Evolutionary conservation across 345 rosid genomes (phyloP), one percentile per base, ranked within the genome.

Genomic region (Cardiospermum halicacabum): DNA sequence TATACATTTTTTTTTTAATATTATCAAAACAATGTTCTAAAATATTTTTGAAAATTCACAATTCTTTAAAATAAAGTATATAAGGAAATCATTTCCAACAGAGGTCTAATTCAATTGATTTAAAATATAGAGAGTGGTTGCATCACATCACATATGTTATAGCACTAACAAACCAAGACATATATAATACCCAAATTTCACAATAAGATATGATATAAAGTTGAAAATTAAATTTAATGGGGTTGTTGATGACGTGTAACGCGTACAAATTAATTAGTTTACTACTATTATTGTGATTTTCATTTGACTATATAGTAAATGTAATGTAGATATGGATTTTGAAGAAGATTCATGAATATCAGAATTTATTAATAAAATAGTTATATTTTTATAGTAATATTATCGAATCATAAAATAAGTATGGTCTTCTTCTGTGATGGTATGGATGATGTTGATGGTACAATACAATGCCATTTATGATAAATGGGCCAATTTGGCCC

Each of bases 291-390:
- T 18, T 18, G 8, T n/a, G 5, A 4, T 26, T 43, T 16, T 15
- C 45, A 3, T 58, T 58, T 7, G 39, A 34, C 39, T 24, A 3
- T 4, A 7, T 19, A 16, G 15, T 54, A 16, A 25, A 0, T 21
- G 25, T 10, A 34, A 34, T 34, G 7, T 4, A 34, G 37, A 6
- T 1, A 34, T 34, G 37, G 3, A 34, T 34, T 34, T 6, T 22
- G 28, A 49, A 49, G 27, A 49, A 34, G 24, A 51, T 51, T 51
- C 50, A 36, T 37, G 68, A 39, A 64, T 64, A 39, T 37, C 4
- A 21, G 15, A 24, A 21, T 7, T 21, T n/a, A 16, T 31, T n/a
- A n/a, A n/a, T n/a, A n/a, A n/a, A n/a, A 30, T 18, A 45, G 3
- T 34, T 34, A 5, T 34, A 34, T 5, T 7, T 7, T 60, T 7